phyloP scores from a whole-genome alignment of 495 filamentous ascomycete genomes.

The Geopyxis carbonaria region DNA sequence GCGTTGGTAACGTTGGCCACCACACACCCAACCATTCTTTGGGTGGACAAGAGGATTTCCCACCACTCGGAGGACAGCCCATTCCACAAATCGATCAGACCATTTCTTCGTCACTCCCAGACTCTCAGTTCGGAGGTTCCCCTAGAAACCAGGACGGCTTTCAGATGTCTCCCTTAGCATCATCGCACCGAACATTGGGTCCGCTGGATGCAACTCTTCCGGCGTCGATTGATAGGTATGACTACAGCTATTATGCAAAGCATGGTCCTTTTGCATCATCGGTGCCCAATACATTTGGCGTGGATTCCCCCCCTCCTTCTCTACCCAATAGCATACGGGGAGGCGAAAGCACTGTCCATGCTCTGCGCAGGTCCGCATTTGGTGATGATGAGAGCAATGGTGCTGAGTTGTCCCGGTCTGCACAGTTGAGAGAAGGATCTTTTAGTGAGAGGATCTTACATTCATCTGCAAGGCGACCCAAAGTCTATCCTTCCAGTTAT shows the following conservation, averaged over 20 bases:
- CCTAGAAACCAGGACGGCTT: slow-evolving; percentile 55
- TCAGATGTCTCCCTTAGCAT: slow-evolving; percentile 51
- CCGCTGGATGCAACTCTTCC: slow-evolving; percentile 77
- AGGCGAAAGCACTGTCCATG: slow-evolving; percentile 31
- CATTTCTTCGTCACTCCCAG: slow-evolving; percentile 40
- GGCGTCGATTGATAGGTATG: slow-evolving; percentile 91
- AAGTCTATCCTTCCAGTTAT: slow-evolving; percentile 73
- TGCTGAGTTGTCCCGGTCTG: slow-evolving; percentile 35
- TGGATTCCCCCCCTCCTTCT: slow-evolving; percentile 76
- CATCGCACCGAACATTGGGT: slow-evolving; percentile 41
- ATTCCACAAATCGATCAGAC: slow-evolving; percentile 11
- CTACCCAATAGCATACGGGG: slow-evolving; percentile 33
- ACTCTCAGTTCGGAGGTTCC: slow-evolving; percentile 69
- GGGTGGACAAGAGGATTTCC: slow-evolving; percentile 28
- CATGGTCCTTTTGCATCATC: slow-evolving; percentile 86
- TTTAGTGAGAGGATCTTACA: slow-evolving; percentile 44
- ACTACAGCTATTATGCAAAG: slow-evolving; percentile 75
- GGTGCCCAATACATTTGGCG: slow-evolving; percentile 76
- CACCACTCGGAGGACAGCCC: slow-evolving; percentile 28
- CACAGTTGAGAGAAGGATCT: slow-evolving; percentile 38
- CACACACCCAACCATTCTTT: slow-evolving; percentile 26
- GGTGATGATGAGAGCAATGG: slow-evolving; percentile 42
- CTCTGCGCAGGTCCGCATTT: slow-evolving; percentile 71
- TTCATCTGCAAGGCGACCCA: slow-evolving; percentile 46
- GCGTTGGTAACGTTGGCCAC: slow-evolving; percentile 27